These are phyloP conservation scores for Alnus rubra DNA, from an alignment of 306 rosid genomes.

Conservation along the genomic window DNA sequence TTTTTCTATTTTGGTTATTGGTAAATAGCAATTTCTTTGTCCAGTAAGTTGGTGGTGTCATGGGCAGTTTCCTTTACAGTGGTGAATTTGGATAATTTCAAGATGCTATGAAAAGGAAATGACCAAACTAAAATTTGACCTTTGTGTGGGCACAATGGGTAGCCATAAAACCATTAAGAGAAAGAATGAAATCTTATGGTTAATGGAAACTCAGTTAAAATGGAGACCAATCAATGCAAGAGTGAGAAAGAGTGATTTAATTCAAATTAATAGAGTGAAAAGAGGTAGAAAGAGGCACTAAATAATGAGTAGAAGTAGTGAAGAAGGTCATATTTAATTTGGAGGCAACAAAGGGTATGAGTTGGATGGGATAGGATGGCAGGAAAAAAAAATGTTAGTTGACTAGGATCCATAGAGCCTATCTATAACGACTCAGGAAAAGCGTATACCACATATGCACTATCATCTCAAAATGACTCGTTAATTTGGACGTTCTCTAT, in stretches of 20 bases:
- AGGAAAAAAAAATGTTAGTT: background rate
- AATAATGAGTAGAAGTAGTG: background rate
- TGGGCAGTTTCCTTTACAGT: background rate
- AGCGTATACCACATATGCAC: too few relatives aligned
- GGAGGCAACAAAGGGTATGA: background rate
- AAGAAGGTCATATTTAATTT: background rate
- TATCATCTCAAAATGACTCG: too few relatives aligned
- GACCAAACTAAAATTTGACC: background rate
- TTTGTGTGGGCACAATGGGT: background rate
- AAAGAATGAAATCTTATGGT: background rate
- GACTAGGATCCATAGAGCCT: too few relatives aligned
- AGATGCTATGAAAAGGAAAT: conserved; percentile 6
- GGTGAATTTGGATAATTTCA: background rate
- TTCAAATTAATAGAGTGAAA: background rate
- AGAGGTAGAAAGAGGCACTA: background rate
- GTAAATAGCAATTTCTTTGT: conserved; percentile 1
- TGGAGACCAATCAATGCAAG: background rate
- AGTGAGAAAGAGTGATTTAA: background rate
- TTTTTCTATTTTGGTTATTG: background rate
- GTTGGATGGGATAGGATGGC: background rate
- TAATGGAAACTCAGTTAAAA: background rate
- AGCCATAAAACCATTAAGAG: background rate
- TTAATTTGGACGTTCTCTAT: too few relatives aligned
- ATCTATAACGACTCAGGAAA: too few relatives aligned
- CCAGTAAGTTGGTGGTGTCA: background rate